Evolutionary conservation across 2,329 filamentous ascomycete genomes (phyloP).

Genomic region (Seiridium unicorne): DNA sequence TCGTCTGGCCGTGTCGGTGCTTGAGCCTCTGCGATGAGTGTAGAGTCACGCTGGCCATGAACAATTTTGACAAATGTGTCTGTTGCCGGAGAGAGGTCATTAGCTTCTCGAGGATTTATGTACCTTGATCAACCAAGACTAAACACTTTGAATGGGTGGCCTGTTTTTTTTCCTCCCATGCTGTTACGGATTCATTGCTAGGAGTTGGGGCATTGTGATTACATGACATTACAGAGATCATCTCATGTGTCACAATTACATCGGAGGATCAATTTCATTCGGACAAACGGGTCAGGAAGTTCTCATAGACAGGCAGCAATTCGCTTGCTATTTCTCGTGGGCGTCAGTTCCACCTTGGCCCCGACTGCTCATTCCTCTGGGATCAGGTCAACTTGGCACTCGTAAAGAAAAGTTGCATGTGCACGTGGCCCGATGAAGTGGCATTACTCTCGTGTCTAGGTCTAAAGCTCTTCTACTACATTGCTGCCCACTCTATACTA

Average conservation of each 20-base stretch:
- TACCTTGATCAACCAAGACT: conserved; percentile 53
- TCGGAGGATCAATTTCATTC: no score
- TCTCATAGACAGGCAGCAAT: no score
- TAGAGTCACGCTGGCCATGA: conserved; percentile 87
- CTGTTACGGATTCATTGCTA: neutral
- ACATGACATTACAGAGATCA: no score
- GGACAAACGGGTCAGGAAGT: no score
- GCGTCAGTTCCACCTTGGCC: no score
- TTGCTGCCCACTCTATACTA: conserved; percentile 23
- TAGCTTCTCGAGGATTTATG: conserved; percentile 88
- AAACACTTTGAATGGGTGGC: no score
- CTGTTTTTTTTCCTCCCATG: neutral
- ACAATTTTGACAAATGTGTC: conserved; percentile 95
- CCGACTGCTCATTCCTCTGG: no score
- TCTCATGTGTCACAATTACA: no score
- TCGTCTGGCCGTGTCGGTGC: conserved; percentile 96
- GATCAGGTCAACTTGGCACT: no score
- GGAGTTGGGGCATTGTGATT: neutral
- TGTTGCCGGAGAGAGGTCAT: conserved; percentile 87
- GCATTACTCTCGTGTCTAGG: neutral
- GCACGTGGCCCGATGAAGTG: neutral
- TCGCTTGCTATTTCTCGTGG: no score
- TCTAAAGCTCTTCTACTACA: conserved; percentile 13
- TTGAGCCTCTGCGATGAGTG: conserved; percentile 94
- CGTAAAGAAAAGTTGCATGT: no score